Base-by-base conservation (phyloP, 352 stramenopile genomes). In the Pythium monospermum region DNA sequence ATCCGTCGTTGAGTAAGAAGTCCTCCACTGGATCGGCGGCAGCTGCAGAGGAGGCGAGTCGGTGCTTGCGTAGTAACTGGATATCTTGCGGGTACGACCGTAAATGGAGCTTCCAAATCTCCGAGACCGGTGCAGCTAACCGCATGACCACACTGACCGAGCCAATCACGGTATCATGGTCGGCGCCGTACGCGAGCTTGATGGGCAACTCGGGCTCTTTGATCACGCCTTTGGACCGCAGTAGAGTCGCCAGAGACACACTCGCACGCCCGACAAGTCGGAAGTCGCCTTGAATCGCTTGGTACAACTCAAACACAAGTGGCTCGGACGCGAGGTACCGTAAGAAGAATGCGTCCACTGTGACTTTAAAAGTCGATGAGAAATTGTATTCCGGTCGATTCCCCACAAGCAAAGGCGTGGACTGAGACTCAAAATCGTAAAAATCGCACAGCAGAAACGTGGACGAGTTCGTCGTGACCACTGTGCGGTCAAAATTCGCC, bases 371-470 rank as follows among this genome's bases (percentile, higher is more conserved):
- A 0, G 77, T 95, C 12, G 85, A 77, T 7, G 89, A 88, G 48
- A 97, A 94, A 58, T 97, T 95, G 68, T 95, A 98, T 16, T 81
- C 69, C 2, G 91, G 91, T 16, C 70, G 68, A 31, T 52, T 76
- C 22, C 92, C 91, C 11, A 86, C 70, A 12, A 97, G 45, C 27
- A 97, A 64, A 22, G 91, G 71, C 31, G 91, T 97, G 37, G 88
- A 83, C 65, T 97, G 89, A 1, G 87, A 96, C 60, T 98, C 91
- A 52, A 96, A 98, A 57, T 97, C 87, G 57, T 95, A 97, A 52
- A 98, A 98, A 50, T 98, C 92, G 27, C 94, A 87, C 16, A 97
- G 54, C 6, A 96, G 71, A 55, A 97, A 97, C 13, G 88, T 96
- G 1, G 85, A 96, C 2, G 78, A 69, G 47, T 78, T 91, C 13